phyloP scores from a whole-genome alignment of 2,329 filamentous ascomycete genomes.

The Verticillium longisporum region DNA sequence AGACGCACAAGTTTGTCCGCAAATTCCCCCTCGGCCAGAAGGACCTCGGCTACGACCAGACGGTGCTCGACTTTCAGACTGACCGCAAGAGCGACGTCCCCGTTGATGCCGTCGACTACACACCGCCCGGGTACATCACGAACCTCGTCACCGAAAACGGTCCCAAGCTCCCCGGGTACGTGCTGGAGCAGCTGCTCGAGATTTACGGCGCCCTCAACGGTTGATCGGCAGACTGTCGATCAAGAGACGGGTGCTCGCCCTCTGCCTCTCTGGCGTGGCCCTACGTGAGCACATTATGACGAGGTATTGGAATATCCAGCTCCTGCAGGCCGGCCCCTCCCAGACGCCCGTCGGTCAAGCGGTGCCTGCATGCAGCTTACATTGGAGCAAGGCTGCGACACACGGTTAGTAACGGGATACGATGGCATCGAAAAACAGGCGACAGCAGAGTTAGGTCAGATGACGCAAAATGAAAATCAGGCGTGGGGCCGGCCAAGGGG shows the following conservation, averaged over 20 bases:
- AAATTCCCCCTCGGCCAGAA: conserved; percentile 77
- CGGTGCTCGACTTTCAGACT: conserved; percentile 66
- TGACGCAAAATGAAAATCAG: not conserved
- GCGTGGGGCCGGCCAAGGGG: not conserved
- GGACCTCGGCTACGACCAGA: conserved; percentile 72
- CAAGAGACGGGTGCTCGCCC: not conserved
- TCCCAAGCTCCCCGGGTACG: conserved; percentile 61
- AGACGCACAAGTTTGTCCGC: conserved; percentile 95
- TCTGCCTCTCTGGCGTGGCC: too few relatives aligned
- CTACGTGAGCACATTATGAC: too few relatives aligned
- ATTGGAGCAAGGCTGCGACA: too few relatives aligned
- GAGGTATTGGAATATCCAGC: too few relatives aligned
- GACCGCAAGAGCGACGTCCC: conserved; percentile 37
- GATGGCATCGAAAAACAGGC: too few relatives aligned
- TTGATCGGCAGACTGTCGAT: conserved; percentile 12
- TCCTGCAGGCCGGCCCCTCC: too few relatives aligned
- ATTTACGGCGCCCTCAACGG: conserved; percentile 42
- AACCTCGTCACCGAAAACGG: conserved; percentile 72
- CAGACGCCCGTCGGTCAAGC: too few relatives aligned
- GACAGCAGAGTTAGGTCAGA: not conserved
- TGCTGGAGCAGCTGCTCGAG: conserved; percentile 64
- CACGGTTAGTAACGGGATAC: too few relatives aligned
- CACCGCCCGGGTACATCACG: conserved; percentile 62
- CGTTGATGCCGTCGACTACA: conserved; percentile 62
- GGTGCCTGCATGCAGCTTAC: too few relatives aligned